Evolutionary conservation across 2,329 filamentous ascomycete genomes (phyloP), one percentile per base, ranked within the genome.

Genomic region (Verticillium isaacii): DNA sequence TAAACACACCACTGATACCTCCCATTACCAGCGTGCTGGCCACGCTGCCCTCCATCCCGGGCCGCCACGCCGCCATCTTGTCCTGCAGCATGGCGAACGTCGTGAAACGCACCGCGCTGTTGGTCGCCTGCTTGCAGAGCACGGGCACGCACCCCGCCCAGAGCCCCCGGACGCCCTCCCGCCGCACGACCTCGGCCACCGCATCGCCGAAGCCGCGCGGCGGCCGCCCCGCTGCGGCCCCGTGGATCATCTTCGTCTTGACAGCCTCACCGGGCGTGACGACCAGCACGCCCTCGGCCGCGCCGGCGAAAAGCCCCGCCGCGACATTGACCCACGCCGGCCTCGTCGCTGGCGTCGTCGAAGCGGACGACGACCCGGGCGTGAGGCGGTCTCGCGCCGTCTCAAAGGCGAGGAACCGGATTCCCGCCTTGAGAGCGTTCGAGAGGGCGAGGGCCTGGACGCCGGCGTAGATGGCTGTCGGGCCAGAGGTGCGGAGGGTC

Each of bases 31-130:
- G 50, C n/a, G 50, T 64, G 3, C 41, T 41, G 4, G 39, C 61
- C 4, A 62, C 34, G 29, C 41, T 58, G 9, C 57, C 58, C 3
- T 60, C 55, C 1, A 63, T 54, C 11, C 23, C 29, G 3, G 62
- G 60, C 54, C 62, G 56, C 45, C 59, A 60, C 5, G 19, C 25
- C 34, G 36, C 57, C 3, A 60, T 57, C 6, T 58, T 36, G 19
- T 60, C 56, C 50, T 54, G 58, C 5, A 64, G 58, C 60, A 56
- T 57, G 5, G 60, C 58, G 41, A 59, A 60, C 8, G 56, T 50
- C 11, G 61, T 64, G 37, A 64, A 62, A 1, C 56, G 61, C 7
- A 61, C 63, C n/a, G 63, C 61, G 29, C 61, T 59, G 58, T 59
- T 60, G 23, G 58, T 58, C 1, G 34, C 58, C 12, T 62, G 56